Evolutionary conservation across 2,329 filamentous ascomycete species (phyloP).

Genomic region (Penicillium sp.): DNA sequence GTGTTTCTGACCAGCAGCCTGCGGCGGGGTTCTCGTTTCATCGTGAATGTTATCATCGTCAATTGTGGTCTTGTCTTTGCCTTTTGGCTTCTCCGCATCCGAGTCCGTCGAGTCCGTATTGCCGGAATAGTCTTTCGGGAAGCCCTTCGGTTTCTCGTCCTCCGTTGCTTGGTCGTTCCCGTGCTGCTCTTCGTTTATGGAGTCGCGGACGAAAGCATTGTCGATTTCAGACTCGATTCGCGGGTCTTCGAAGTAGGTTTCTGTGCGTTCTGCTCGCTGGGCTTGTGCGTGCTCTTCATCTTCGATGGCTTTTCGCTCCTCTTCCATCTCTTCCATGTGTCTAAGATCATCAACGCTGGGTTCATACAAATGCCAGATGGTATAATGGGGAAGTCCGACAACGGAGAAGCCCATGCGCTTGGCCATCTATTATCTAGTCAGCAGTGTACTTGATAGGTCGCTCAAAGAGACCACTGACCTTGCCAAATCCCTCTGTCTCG

Average conservation of each 20-base stretch:
- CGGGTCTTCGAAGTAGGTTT: constrained; percentile 78
- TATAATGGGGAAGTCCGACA: constrained; percentile 94
- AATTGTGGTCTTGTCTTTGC: neutral
- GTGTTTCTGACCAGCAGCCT: neutral
- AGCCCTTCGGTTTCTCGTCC: constrained; percentile 26
- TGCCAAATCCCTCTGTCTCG: constrained; percentile 97
- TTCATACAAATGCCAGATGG: constrained; percentile 99
- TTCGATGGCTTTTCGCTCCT: constrained; percentile 79
- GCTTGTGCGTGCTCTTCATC: constrained; percentile 76
- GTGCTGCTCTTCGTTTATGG: constrained; percentile 64
- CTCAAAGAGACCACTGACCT: constrained; percentile 63
- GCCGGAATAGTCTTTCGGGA: constrained; percentile 29
- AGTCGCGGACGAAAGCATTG: constrained; percentile 75
- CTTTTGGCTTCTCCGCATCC: constrained; percentile 6
- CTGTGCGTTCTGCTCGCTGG: constrained; percentile 76
- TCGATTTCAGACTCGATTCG: constrained; percentile 88
- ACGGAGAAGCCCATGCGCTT: constrained; percentile 96
- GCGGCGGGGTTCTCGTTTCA: constrained; percentile 1
- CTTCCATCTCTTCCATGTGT: constrained; percentile 99
- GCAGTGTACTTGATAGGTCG: neutral
- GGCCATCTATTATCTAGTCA: constrained; percentile 72
- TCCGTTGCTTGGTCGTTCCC: constrained; percentile 24
- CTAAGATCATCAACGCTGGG: constrained; percentile 96
- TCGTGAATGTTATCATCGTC: constrained; percentile 3
- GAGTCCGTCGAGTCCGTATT: constrained; percentile 23